Conservation (phyloP, 163 green algal species). For the Chlorella variabilis region DNA sequence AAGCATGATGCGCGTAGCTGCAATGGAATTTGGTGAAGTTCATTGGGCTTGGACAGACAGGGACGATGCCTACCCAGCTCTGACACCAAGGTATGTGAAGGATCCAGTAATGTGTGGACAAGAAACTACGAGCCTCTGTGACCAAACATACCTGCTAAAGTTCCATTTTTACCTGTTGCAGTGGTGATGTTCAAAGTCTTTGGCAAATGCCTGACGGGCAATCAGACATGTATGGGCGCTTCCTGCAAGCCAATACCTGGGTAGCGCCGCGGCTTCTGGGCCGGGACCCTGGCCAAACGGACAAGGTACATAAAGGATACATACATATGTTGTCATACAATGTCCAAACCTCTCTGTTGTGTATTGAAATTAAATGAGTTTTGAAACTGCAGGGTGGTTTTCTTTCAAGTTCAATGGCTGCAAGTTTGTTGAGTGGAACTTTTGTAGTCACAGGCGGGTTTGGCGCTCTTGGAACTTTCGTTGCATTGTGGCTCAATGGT, state of each 20-base stretch:
- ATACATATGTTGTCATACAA: too few species aligned
- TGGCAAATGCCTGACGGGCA: background rate
- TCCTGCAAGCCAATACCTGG: slow-evolving; percentile 10
- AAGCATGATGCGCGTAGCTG: slow-evolving; percentile 20
- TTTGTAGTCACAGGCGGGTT: slow-evolving; percentile 49
- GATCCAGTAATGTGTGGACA: too few species aligned
- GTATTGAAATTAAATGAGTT: too few species aligned
- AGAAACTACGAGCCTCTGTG: too few species aligned
- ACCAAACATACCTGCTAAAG: too few species aligned
- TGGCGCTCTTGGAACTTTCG: slow-evolving; percentile 48
- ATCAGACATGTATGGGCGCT: slow-evolving; percentile 3
- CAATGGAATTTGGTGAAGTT: background rate
- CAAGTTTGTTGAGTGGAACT: too few species aligned
- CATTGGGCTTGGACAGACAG: background rate
- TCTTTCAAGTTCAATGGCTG: too few species aligned
- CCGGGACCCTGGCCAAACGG: background rate
- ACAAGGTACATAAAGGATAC: background rate
- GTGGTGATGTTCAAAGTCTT: too few species aligned
- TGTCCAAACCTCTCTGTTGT: too few species aligned
- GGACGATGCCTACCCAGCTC: too few species aligned
- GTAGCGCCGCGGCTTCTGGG: slow-evolving; percentile 6
- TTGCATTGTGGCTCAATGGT: slow-evolving; percentile 43
- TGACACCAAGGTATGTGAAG: too few species aligned
- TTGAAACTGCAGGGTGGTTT: too few species aligned
- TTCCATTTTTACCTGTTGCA: background rate